A percentile compares a stretch with the other conserved stretches of the same genome.
These are phyloP conservation scores for Kockiozyma suomiensis DNA, from an alignment of 805 yeast species.

Conservation along the genomic window DNA sequence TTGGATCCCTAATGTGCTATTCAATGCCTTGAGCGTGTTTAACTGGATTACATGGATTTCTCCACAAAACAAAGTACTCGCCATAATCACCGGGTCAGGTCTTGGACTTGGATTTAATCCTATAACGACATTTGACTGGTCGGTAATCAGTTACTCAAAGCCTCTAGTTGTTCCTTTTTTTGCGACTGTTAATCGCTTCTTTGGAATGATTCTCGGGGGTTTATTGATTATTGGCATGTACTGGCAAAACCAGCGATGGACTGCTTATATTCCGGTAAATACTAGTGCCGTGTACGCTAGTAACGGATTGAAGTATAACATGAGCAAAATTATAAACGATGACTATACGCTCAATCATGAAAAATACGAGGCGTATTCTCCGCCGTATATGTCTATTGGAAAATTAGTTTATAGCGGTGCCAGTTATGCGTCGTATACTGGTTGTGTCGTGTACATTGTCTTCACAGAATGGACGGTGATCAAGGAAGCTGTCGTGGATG, in stretches of 20 bases:
- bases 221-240: constrained; percentile 46
- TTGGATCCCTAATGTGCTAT: constrained; percentile 63
- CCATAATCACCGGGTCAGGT: constrained; percentile 63
- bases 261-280: constrained; percentile 48
- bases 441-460: constrained; percentile 50
- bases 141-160: constrained; percentile 54
- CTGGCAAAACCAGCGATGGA: constrained; percentile 43
- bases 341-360: constrained; percentile 50
- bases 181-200: constrained; percentile 47
- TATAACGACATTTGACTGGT: constrained; percentile 66
- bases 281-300: constrained; percentile 56
- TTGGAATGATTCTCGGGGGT: constrained; percentile 41
- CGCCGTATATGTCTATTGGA: constrained; percentile 68
- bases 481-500: not conserved
- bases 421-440: constrained; percentile 58
- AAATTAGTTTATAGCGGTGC: constrained; percentile 62
- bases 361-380: constrained; percentile 58
- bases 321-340: constrained; percentile 51
- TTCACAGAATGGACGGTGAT: constrained; percentile 19
- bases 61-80: constrained; percentile 56
- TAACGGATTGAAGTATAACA: constrained; percentile 52
- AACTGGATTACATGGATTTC: constrained; percentile 66
- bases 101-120: constrained; percentile 69
- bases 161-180: constrained; percentile 59
- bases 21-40: constrained; percentile 61